These are phyloP conservation scores for Arthroderma uncinatum DNA, from an alignment of 2,329 filamentous ascomycete species.

Conservation along the genomic window DNA sequence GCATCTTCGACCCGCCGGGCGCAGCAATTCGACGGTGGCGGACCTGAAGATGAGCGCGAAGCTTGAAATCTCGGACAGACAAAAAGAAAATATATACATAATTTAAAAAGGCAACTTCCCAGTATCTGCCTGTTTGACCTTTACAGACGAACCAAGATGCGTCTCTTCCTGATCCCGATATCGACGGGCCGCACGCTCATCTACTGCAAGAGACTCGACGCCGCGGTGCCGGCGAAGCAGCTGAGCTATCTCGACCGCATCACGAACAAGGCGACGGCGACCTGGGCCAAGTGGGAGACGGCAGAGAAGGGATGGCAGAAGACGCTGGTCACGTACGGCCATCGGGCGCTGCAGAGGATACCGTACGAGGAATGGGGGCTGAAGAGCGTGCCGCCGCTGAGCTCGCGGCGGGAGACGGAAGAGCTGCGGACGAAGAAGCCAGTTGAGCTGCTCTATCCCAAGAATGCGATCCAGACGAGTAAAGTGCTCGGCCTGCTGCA, in stretches of 20 bases:
- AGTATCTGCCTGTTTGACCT: too few species aligned
- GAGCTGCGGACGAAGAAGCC: constrained; percentile 53
- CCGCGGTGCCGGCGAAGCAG: constrained; percentile 43
- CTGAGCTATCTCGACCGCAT: constrained; percentile 56
- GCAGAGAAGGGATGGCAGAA: constrained; percentile 80
- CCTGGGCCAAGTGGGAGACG: constrained; percentile 81
- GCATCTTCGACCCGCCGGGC: too few species aligned
- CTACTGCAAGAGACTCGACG: constrained; percentile 70
- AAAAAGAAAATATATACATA: too few species aligned
- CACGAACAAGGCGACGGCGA: constrained; percentile 58
- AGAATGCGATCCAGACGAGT: constrained; percentile 53
- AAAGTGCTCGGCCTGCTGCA: constrained; percentile 55
- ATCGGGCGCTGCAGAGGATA: constrained; percentile 72
- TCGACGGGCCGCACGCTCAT: constrained; percentile 83
- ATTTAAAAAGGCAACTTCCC: too few species aligned
- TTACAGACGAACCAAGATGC: constrained; percentile 47
- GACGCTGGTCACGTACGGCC: constrained; percentile 73
- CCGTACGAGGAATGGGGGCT: constrained; percentile 96
- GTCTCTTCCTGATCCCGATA: constrained; percentile 84
- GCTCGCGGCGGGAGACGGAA: constrained; percentile 52
- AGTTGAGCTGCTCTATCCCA: constrained; percentile 58
- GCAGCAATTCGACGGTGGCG: not conserved
- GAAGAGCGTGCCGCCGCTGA: constrained; percentile 82
- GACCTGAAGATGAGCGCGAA: not conserved
- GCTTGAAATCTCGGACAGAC: not conserved